These are phyloP conservation scores for Lathyrus aphaca DNA, from an alignment of 306 rosid genomes.

Conservation along the genomic window DNA sequence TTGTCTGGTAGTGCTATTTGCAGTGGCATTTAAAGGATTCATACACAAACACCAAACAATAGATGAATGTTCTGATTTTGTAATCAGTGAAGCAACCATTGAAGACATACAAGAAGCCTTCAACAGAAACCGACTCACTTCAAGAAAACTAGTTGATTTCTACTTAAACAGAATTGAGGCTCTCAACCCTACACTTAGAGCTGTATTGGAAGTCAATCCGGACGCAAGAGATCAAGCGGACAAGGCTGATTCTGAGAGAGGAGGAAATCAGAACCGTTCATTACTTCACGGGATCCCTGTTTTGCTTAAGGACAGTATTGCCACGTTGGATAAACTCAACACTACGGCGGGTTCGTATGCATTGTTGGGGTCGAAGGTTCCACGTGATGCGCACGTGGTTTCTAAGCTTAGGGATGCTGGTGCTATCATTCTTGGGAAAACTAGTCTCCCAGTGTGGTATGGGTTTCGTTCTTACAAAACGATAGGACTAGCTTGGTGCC, in stretches of 20 bases:
- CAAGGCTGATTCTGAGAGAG: slow-evolving; percentile 57
- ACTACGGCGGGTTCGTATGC: slow-evolving; percentile 67
- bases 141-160: slow-evolving; percentile 51
- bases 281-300: slow-evolving; percentile 67
- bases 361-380: slow-evolving; percentile 58
- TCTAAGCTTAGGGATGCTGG: slow-evolving; percentile 56
- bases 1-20: too few relatives aligned
- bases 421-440: slow-evolving; percentile 66
- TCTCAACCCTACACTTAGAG: slow-evolving; percentile 56
- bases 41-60: not conserved
- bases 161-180: slow-evolving; percentile 47
- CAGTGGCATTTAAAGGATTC: not conserved
- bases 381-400: slow-evolving; percentile 68
- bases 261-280: slow-evolving; percentile 5
- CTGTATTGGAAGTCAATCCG: slow-evolving; percentile 72
- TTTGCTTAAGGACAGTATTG: slow-evolving; percentile 65
- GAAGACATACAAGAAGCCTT: slow-evolving; percentile 59
- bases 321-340: slow-evolving; percentile 59
- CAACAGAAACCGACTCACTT: slow-evolving; percentile 44
- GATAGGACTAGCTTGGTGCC: slow-evolving; percentile 51
- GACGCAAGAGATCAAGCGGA: slow-evolving; percentile 66
- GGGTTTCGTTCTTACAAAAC: slow-evolving; percentile 33
- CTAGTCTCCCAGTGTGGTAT: slow-evolving; percentile 59
- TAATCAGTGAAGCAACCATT: slow-evolving; percentile 56
- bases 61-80: slow-evolving; percentile 32